Conservation (phyloP, 1,284 basidiomycete species). For the Marasmius sp. region DNA sequence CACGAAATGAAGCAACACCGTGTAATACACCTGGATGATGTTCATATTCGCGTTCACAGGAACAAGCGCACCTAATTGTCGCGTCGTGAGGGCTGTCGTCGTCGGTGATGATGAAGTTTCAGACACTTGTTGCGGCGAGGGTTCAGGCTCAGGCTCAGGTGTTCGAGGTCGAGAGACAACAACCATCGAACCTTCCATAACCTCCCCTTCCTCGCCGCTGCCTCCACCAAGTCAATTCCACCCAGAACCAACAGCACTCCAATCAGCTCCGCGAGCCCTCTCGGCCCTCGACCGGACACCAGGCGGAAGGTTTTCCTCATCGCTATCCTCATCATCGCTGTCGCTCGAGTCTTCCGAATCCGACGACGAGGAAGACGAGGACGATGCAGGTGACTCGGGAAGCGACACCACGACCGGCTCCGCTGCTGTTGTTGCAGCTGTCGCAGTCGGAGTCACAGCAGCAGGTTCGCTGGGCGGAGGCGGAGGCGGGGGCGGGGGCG, state of each 20-base stretch:
- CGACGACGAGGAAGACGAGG: no score
- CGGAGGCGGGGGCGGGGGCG: background rate
- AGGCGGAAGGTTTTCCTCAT: background rate
- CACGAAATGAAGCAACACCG: background rate
- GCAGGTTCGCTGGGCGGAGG: background rate
- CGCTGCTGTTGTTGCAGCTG: background rate
- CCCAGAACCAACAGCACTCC: background rate
- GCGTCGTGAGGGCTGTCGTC: background rate
- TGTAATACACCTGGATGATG: background rate
- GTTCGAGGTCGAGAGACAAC: background rate
- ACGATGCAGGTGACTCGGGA: background rate
- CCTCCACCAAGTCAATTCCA: background rate
- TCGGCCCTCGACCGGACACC: background rate
- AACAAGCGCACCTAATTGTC: background rate
- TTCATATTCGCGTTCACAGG: background rate
- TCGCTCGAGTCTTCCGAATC: background rate
- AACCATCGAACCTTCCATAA: background rate
- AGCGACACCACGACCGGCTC: background rate
- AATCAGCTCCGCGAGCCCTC: background rate
- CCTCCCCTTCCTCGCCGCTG: background rate
- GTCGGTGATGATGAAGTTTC: background rate
- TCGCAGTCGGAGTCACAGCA: conserved; percentile 12
- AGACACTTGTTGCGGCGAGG: background rate
- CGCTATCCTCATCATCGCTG: background rate
- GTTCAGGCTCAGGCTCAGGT: background rate